Conservation (phyloP, 139 green algal genomes). For the Pycnococcus provasolii region DNA sequence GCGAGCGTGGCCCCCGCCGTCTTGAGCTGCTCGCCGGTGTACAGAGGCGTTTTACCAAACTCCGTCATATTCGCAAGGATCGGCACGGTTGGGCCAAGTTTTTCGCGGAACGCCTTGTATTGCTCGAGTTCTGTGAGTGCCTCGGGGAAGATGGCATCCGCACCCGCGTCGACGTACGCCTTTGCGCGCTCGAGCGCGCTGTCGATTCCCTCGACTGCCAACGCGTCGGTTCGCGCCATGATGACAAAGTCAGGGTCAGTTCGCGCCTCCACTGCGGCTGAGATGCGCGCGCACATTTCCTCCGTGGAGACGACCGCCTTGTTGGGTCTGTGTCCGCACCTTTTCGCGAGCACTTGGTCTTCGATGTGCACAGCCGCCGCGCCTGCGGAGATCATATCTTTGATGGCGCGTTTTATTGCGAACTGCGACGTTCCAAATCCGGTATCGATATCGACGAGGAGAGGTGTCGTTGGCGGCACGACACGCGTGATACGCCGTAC, state of each 20-base stretch:
- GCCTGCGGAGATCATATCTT: neutral
- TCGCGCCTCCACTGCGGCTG: constrained; percentile 3
- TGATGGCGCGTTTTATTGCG: neutral
- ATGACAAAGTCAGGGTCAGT: constrained; percentile 10
- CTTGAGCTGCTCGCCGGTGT: neutral
- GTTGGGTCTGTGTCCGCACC: constrained; percentile 14
- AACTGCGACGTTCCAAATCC: constrained; percentile 6
- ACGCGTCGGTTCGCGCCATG: constrained; percentile 11
- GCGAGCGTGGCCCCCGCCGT: neutral
- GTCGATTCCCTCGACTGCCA: constrained; percentile 8
- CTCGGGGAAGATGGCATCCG: constrained; percentile 15
- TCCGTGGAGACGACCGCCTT: constrained; percentile 9
- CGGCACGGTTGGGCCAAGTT: neutral
- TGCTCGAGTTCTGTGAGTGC: constrained; percentile 2
- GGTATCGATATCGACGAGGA: constrained; percentile 17
- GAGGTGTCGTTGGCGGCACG: neutral
- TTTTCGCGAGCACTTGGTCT: constrained; percentile 11
- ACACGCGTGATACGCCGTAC: constrained; percentile 10
- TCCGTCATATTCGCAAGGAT: constrained; percentile 9
- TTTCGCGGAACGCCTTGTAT: constrained; percentile 5
- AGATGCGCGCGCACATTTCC: constrained; percentile 9
- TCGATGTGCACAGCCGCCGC: constrained; percentile 15
- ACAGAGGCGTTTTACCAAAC: constrained; percentile 10
- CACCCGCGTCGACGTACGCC: constrained; percentile 10
- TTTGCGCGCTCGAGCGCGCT: constrained; percentile 1